Base-by-base conservation (phyloP, 2,329 filamentous ascomycete species). In the Trichophaea hybrida region DNA sequence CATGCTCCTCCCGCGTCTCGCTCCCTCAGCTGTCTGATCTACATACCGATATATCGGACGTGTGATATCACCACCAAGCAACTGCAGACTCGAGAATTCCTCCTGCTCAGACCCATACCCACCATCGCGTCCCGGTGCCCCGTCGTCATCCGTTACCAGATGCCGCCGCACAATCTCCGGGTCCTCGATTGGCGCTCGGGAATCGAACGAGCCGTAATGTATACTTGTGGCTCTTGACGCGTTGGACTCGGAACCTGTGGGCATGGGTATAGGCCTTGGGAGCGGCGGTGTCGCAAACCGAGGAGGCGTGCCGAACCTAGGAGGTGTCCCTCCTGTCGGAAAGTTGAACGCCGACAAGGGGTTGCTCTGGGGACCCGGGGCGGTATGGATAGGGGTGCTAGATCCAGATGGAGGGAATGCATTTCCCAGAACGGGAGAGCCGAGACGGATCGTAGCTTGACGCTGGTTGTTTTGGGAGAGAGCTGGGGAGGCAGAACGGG, bases 21-120 rank as follows among this genome's bases (percentile, higher is more conserved):
- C 77, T 69, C 94, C 84, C 55, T 86, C 66, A 17, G 55, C 59
- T 24, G 64, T 86, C 71, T 94, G 87, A 72, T 97, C 89, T 5
- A 89, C 88, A 88, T 94, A 98, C 68, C 88, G 85, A 76, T 98
- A 98, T 68, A 98, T 94, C 58, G 91, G 88, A 62, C 93, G 79
- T 31, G 91, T 96, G 59, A 96, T 85, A 71, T 98, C 93, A 64
- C 93, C 93, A 61, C 93, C 93, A 71, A 97, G 94, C 51, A 98
- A 76, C 70, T 84, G 84, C 71, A 98, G 73, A 73, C 93, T 97
- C 34, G 90, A 96, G 71, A 98, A 98, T 69, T 94, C 88, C 37
- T 43, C 40, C 24, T 24, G 24, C 55, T 67, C 66, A 43, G 61
- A 53, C 61, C 93, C 86, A 5, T 84, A 81, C 62, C 81, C 78